These are phyloP conservation scores for Fusarium udum DNA, from an alignment of 2,329 filamentous ascomycete species.

Conservation along the genomic window DNA sequence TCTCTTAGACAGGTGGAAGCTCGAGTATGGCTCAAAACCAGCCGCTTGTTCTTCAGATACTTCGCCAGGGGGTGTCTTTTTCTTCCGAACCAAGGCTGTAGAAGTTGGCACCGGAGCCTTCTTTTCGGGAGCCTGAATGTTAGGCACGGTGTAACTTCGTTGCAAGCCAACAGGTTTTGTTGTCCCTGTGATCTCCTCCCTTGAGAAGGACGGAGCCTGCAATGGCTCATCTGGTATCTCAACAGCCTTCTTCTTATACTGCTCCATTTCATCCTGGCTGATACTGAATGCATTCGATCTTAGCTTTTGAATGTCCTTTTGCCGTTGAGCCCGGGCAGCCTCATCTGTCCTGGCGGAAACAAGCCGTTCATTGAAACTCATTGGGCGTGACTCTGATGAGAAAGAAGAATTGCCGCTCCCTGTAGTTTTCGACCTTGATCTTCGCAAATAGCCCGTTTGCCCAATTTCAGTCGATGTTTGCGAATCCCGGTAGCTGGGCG, in stretches of 20 bases:
- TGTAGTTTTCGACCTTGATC: conserved; percentile 55
- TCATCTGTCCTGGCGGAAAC: conserved; percentile 73
- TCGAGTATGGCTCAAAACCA: conserved; percentile 87
- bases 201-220: conserved; percentile 64
- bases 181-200: conserved; percentile 67
- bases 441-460: conserved; percentile 54
- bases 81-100: conserved; percentile 14
- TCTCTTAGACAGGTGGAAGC: conserved; percentile 82
- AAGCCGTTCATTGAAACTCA: conserved; percentile 86
- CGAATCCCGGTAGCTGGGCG: conserved; percentile 58
- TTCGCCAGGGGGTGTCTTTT: conserved; percentile 32
- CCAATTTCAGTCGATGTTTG: conserved; percentile 25
- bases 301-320: conserved; percentile 61
- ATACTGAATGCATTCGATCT: conserved; percentile 68
- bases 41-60: conserved; percentile 41
- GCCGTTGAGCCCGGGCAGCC: conserved; percentile 58
- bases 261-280: conserved; percentile 66
- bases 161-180: conserved; percentile 45
- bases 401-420: conserved; percentile 39
- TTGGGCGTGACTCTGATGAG: conserved; percentile 50
- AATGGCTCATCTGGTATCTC: conserved; percentile 61
- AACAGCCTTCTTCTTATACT: conserved; percentile 66
- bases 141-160: conserved; percentile 57
- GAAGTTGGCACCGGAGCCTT: conserved; percentile 18
- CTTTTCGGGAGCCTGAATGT: conserved; percentile 37